Evolutionary conservation across 2,329 filamentous ascomycete species (phyloP).

Genomic region (Penicillium rolfsii): DNA sequence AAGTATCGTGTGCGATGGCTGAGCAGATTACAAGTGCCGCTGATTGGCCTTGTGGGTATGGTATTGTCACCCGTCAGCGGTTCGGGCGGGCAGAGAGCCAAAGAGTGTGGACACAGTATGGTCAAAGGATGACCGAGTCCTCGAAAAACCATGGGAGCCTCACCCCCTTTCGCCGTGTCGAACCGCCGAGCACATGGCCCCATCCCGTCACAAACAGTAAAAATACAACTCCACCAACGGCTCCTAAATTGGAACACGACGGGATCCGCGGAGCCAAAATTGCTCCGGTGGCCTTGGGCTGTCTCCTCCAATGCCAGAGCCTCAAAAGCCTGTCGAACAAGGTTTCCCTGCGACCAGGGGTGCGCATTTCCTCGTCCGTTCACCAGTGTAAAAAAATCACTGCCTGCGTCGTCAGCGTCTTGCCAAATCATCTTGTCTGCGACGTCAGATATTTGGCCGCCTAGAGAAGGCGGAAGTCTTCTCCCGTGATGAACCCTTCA

Average conservation of each 20-base stretch:
- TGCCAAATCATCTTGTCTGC: not conserved
- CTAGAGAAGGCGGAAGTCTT: not conserved
- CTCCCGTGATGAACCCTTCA: not conserved
- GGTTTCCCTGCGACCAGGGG: slow-evolving; percentile 2
- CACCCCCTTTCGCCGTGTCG: not conserved
- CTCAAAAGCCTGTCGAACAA: not conserved
- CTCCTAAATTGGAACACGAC: slow-evolving; percentile 11
- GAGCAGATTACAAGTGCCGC: slow-evolving; percentile 13
- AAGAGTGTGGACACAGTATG: not conserved
- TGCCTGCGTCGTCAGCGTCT: slow-evolving; percentile 9
- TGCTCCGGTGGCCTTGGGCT: not conserved
- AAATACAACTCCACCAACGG: not conserved
- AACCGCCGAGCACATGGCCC: not conserved
- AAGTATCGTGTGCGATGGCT: slow-evolving; percentile 29
- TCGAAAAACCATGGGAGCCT: not conserved
- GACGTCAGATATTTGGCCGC: slow-evolving; percentile 5
- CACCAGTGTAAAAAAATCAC: not conserved
- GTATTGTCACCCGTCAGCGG: slow-evolving; percentile 6
- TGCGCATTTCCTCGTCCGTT: not conserved
- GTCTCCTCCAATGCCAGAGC: not conserved
- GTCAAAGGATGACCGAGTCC: not conserved
- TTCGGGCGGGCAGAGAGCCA: not conserved
- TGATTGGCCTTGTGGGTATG: slow-evolving; percentile 20
- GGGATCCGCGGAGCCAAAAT: slow-evolving; percentile 5
- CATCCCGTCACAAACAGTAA: not conserved